Evolutionary conservation across 306 rosid genomes (phyloP).

Genomic region (cucumber (Cucumis sativus)): DNA sequence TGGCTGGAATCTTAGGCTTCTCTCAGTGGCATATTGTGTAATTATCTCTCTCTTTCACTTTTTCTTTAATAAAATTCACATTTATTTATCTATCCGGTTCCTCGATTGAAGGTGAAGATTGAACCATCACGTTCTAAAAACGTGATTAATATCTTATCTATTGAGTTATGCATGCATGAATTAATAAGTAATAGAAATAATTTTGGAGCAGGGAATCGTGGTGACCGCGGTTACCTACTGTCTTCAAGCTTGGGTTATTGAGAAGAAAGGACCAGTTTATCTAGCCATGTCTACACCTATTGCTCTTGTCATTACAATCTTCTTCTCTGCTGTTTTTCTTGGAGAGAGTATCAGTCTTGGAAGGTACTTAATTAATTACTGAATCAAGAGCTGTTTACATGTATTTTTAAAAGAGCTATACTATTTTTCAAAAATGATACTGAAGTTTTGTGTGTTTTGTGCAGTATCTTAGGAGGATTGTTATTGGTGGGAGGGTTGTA

Average conservation of each 20-base stretch:
- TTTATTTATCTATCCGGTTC: no score
- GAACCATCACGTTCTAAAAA: no score
- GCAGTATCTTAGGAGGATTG: not conserved
- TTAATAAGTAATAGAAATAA: not conserved
- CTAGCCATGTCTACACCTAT: conserved; percentile 74
- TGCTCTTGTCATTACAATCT: conserved; percentile 42
- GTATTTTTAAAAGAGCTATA: no score
- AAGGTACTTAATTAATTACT: conserved; percentile 28
- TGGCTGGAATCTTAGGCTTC: conserved; percentile 60
- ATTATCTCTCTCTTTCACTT: not conserved
- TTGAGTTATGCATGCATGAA: no score
- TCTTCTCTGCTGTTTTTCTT: conserved; percentile 42
- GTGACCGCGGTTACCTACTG: conserved; percentile 68
- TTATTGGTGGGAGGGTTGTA: conserved; percentile 4
- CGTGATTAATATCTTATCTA: no score
- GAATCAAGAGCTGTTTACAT: no score
- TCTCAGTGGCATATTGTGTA: conserved; percentile 64
- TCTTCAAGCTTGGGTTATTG: conserved; percentile 75
- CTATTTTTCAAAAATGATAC: no score
- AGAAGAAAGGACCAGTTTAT: conserved; percentile 80
- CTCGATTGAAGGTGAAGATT: no score
- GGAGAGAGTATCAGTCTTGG: conserved; percentile 56
- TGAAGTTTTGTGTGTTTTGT: not conserved
- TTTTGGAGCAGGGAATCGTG: conserved; percentile 42
- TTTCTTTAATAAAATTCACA: no score